phyloP scores from a whole-genome alignment of 73 alveolate species.

The Paramecium tetraurelia region DNA sequence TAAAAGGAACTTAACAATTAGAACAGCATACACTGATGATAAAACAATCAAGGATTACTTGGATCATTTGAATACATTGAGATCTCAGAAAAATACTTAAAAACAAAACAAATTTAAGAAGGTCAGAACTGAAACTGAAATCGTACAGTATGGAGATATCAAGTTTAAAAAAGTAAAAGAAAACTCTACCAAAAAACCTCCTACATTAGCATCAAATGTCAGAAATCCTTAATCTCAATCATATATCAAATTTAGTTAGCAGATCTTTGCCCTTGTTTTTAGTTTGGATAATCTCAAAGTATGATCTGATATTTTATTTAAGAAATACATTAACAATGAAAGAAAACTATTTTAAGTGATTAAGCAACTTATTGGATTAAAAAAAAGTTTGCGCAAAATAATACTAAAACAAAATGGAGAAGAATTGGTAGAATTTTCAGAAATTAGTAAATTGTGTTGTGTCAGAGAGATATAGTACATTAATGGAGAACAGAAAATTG shows the following conservation, averaged over 20 bases:
- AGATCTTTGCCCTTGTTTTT: background rate
- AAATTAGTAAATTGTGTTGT: background rate
- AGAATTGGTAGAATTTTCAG: background rate
- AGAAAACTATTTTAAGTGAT: constrained; percentile 19
- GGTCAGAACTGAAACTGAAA: constrained; percentile 19
- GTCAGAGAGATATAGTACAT: background rate
- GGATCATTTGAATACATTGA: background rate
- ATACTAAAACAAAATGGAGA: background rate
- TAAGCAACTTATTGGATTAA: background rate
- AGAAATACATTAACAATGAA: background rate
- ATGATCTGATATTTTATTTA: background rate
- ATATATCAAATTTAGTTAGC: background rate
- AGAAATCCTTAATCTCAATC: constrained; percentile 1
- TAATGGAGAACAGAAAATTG: constrained; percentile 6
- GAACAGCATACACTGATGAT: background rate
- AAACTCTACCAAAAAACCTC: background rate
- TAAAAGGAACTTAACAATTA: background rate
- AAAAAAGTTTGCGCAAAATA: background rate
- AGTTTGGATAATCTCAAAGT: background rate
- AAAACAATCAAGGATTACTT: background rate
- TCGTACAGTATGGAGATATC: background rate
- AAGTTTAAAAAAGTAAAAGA: background rate
- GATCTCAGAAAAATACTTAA: background rate
- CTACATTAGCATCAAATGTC: background rate
- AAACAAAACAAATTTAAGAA: background rate